These are phyloP conservation scores for Parachaetomium inaequale DNA, from an alignment of 495 filamentous ascomycete genomes.

Conservation along the genomic window DNA sequence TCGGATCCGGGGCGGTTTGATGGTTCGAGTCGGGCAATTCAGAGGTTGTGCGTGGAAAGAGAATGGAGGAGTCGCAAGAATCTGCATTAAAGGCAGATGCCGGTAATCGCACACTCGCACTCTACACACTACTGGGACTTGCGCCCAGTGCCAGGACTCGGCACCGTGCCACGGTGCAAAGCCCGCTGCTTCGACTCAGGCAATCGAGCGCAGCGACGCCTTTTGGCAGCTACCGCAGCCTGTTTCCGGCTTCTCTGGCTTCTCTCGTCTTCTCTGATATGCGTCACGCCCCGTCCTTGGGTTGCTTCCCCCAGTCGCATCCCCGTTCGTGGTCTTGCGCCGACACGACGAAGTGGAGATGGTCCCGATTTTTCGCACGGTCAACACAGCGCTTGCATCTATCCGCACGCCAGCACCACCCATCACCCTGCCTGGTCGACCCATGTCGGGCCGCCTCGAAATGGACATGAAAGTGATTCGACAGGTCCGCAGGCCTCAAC, in stretches of 20 bases:
- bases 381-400: slow-evolving; percentile 16
- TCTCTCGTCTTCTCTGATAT: background rate
- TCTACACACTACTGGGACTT: slow-evolving; percentile 7
- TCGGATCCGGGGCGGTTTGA: slow-evolving; percentile 24
- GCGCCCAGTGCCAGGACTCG: slow-evolving; percentile 15
- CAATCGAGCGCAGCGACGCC: background rate
- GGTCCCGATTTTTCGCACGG: slow-evolving; percentile 14
- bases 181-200: background rate
- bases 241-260: background rate
- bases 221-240: background rate
- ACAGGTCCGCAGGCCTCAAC: background rate
- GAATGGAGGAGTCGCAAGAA: slow-evolving; percentile 34
- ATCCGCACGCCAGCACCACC: slow-evolving; percentile 15
- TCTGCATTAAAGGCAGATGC: slow-evolving; percentile 33
- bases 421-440: slow-evolving; percentile 11
- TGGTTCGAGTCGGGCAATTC: slow-evolving; percentile 32
- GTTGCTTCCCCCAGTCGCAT: slow-evolving; percentile 11
- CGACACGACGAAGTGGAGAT: background rate
- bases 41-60: slow-evolving; percentile 31
- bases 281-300: background rate
- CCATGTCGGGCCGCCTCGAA: slow-evolving; percentile 3
- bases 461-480: slow-evolving; percentile 4
- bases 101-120: slow-evolving; percentile 29
- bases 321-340: background rate
- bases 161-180: slow-evolving; percentile 28